Conservation (phyloP, 495 filamentous ascomycete genomes). For the Penicillium steckii region DNA sequence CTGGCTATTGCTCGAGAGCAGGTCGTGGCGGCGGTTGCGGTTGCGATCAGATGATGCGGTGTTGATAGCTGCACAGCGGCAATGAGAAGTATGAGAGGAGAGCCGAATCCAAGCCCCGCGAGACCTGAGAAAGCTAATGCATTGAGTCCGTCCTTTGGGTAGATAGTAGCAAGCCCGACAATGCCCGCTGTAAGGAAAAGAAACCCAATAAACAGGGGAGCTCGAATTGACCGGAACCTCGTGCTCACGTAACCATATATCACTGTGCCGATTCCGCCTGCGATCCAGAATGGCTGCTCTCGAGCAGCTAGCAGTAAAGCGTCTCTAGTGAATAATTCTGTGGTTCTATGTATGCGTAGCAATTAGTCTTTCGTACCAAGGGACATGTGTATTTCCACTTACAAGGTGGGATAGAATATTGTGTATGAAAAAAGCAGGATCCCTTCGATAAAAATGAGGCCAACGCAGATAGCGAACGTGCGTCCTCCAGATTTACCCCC, state of each 20-base stretch:
- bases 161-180: constrained; percentile 4
- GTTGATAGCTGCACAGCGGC: constrained; percentile 8
- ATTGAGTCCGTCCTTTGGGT: neutral
- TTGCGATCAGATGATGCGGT: constrained; percentile 6
- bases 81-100: constrained; percentile 8
- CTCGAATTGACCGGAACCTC: constrained; percentile 5
- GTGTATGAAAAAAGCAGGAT: constrained; percentile 10
- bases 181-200: constrained; percentile 6
- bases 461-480: constrained; percentile 10
- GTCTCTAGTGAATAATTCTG: constrained; percentile 2
- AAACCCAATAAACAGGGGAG: constrained; percentile 2
- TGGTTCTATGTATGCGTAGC: neutral
- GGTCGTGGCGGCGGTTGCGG: constrained; percentile 8
- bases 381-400: neutral
- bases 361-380: neutral
- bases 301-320: constrained; percentile 4
- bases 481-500: constrained; percentile 1
- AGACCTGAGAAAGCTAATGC: constrained; percentile 2
- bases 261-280: constrained; percentile 5
- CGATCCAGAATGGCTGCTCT: constrained; percentile 7
- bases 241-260: constrained; percentile 9
- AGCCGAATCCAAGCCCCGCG: constrained; percentile 3
- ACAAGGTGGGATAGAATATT: constrained; percentile 11
- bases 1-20: constrained; percentile 7
- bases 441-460: constrained; percentile 12